Base-by-base conservation (phyloP, 2,329 filamentous ascomycete species). In the Alternaria sp. region DNA sequence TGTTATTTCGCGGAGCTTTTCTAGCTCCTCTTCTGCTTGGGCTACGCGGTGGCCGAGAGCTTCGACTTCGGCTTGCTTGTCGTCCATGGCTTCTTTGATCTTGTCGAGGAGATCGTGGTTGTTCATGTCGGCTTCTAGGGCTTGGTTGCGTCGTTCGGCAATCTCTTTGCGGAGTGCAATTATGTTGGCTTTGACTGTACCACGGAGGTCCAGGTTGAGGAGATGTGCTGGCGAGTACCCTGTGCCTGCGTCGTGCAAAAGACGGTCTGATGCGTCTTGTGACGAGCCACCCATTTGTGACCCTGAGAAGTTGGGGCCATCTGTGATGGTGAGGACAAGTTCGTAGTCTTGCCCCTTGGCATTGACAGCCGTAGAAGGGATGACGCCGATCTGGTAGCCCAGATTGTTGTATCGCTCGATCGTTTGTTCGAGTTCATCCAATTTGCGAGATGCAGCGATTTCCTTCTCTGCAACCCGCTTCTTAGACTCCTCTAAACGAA, bases 21-120 rank as follows among this genome's bases (percentile, higher is more conserved):
- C 93, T 77, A 97, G 96, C 77, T 97, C 94, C 74, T 97, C 93
- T 78, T 97, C 92, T 0, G 95, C 94, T 17, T 92, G 92, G 32
- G 92, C 89, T 49, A 97, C 92, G 46, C 92, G 89, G 80, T 98
- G 95, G 70, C 95, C 92, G 15, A 99, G 85, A 4, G 93, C 92
- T 77, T 97, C 95, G 17, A 99, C 93, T 78, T 99, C 96, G 68
- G 90, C 91, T 65, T 91, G 88, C 83, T 97, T 97, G 81, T 99
- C 95, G 77, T 97, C 94, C 80, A 99, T 96, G 15, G 94, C 93
- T 81, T 99, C 96, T 79, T 96, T 96, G 78, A 97, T 95, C 70
- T 92, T 93, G 79, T 98, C 94, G 10, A 99, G 88, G 67, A 97
- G 86, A 78, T 98, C 96, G 74, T 97, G 92, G 70, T 97, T 93